These are phyloP conservation scores for Diaporthe caulivora DNA, from an alignment of 2,329 filamentous ascomycete genomes.

Conservation along the genomic window DNA sequence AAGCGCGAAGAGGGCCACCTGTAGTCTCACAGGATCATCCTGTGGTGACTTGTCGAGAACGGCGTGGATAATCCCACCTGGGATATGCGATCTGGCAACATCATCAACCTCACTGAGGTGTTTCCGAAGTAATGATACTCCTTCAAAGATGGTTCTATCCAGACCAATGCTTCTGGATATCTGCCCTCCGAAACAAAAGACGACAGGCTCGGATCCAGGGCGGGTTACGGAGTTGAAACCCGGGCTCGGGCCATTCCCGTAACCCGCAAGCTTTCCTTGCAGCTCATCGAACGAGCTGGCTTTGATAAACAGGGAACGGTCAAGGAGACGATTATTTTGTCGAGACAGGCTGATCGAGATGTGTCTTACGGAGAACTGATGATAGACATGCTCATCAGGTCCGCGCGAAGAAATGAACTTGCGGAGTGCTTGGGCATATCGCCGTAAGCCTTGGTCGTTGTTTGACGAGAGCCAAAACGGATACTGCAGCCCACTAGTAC, in stretches of 20 bases:
- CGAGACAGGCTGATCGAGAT: constrained; percentile 49
- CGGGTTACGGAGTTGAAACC: not conserved
- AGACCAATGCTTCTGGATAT: constrained; percentile 47
- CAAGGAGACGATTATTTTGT: constrained; percentile 46
- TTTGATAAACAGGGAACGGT: constrained; percentile 44
- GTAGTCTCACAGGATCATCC: constrained; percentile 48
- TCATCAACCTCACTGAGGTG: constrained; percentile 45
- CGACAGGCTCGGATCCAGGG: constrained; percentile 3
- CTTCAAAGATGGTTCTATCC: constrained; percentile 49
- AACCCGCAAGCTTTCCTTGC: constrained; percentile 40
- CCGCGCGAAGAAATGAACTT: not conserved
- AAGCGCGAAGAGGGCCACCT: constrained; percentile 54
- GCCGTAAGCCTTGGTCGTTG: not conserved
- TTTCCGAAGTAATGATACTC: constrained; percentile 41
- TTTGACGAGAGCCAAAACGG: constrained; percentile 19
- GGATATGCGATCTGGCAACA: constrained; percentile 37
- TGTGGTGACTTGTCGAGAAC: constrained; percentile 48
- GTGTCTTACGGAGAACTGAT: constrained; percentile 44
- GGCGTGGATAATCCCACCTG: constrained; percentile 46
- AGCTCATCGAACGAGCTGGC: constrained; percentile 45
- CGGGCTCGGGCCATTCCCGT: not conserved
- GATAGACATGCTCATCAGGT: not conserved
- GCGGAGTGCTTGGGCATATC: not conserved
- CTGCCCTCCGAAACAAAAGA: constrained; percentile 41
- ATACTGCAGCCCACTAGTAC: not conserved